phyloP scores from a whole-genome alignment of 345 rosid genomes.

The Arabis hirsuta region DNA sequence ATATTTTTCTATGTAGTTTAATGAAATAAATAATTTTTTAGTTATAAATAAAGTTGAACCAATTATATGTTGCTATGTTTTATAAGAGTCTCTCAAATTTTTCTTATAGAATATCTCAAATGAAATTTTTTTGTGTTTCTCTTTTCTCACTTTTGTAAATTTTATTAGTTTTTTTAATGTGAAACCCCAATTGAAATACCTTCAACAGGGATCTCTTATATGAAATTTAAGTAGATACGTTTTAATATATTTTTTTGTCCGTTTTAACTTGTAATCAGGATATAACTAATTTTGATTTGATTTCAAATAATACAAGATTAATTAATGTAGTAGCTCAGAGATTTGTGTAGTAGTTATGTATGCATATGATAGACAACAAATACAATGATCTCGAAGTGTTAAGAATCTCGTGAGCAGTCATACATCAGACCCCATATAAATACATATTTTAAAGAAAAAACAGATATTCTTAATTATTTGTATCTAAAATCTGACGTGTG shows the following conservation, averaged over 20 bases:
- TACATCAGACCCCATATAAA: constrained; percentile 5
- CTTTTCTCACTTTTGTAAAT: no score
- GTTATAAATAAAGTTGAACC: no score
- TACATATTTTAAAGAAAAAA: neutral
- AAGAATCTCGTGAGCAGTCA: constrained; percentile 29
- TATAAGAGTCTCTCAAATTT: no score
- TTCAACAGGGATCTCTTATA: no score
- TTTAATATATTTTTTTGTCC: constrained; percentile 20
- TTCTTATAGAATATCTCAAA: no score
- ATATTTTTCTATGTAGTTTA: no score
- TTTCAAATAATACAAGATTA: constrained; percentile 1
- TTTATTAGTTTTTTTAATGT: no score
- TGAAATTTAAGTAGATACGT: neutral
- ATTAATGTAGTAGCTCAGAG: constrained; percentile 18
- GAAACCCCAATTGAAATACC: no score
- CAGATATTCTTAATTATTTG: neutral
- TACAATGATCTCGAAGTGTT: constrained; percentile 15
- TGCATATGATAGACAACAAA: constrained; percentile 17
- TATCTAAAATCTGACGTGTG: neutral
- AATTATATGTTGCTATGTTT: no score
- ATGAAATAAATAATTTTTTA: no score
- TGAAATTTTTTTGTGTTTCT: no score
- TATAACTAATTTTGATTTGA: constrained; percentile 10
- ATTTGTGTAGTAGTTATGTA: neutral
- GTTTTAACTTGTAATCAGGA: neutral